A percentile compares a stretch with the other conserved stretches of the same genome.
These are phyloP conservation scores for Termitomyces sp. DNA, from an alignment of 768 basidiomycete species.

Conservation along the genomic window DNA sequence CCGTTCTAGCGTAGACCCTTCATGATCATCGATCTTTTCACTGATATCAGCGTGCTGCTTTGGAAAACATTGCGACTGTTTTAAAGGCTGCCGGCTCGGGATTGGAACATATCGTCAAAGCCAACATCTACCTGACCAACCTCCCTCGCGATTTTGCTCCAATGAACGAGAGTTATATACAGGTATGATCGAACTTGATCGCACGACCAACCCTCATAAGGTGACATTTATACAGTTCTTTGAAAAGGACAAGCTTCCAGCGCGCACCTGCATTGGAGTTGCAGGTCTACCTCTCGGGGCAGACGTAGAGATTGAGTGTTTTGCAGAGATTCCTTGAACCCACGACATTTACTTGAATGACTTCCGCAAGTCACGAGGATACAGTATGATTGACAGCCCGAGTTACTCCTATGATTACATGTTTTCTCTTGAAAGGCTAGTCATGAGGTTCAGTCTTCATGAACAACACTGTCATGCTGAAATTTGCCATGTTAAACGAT, in stretches of 20 bases:
- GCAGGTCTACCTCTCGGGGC: constrained; percentile 48
- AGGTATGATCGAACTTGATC: constrained; percentile 22
- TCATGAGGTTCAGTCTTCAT: constrained; percentile 12
- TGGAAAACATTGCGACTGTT: constrained; percentile 37
- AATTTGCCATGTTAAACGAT: neutral
- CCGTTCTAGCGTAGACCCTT: neutral
- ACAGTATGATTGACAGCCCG: neutral
- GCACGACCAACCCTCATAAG: neutral
- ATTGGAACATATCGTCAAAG: constrained; percentile 39
- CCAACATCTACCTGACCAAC: constrained; percentile 36
- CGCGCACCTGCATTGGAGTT: constrained; percentile 59
- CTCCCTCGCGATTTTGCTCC: constrained; percentile 31
- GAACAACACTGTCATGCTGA: constrained; percentile 19
- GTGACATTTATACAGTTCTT: constrained; percentile 38
- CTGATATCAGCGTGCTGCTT: constrained; percentile 26
- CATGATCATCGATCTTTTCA: neutral
- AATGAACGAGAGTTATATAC: constrained; percentile 38
- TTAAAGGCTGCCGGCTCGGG: constrained; percentile 38
- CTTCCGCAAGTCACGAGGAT: neutral
- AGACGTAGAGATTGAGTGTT: constrained; percentile 60
- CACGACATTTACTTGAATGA: neutral
- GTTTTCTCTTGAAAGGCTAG: neutral
- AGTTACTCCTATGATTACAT: neutral
- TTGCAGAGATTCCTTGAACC: constrained; percentile 37
- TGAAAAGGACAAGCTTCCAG: constrained; percentile 39